A percentile compares a stretch with the other conserved stretches of the same genome.
Evolutionary conservation across 2,329 filamentous ascomycete genomes (phyloP).

Genomic region (Neofusicoccum laricinum): DNA sequence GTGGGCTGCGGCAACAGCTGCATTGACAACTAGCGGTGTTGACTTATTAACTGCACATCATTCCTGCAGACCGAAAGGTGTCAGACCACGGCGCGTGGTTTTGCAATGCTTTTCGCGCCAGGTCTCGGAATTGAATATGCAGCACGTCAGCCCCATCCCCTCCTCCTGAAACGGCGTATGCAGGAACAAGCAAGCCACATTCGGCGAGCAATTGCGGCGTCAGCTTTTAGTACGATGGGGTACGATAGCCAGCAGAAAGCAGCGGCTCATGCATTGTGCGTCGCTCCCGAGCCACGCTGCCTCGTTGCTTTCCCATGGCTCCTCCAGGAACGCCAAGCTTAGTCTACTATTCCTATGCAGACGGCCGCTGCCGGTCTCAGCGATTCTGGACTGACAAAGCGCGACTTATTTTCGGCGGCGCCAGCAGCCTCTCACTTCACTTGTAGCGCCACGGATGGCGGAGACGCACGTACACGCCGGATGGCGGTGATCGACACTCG

Average conservation of each 20-base stretch:
- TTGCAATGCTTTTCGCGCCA: slow-evolving; percentile 9
- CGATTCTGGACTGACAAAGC: neutral
- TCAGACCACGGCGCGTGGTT: slow-evolving; percentile 7
- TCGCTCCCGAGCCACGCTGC: neutral
- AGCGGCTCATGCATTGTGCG: slow-evolving; percentile 3
- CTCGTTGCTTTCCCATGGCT: neutral
- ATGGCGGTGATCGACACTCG: neutral
- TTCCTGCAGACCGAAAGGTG: neutral
- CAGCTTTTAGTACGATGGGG: slow-evolving; percentile 8
- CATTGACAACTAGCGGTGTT: neutral
- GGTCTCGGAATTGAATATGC: slow-evolving; percentile 4
- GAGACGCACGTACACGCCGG: neutral
- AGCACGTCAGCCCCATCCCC: neutral
- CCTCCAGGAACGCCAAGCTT: neutral
- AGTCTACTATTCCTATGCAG: neutral
- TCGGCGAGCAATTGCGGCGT: slow-evolving; percentile 2
- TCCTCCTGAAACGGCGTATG: slow-evolving; percentile 14
- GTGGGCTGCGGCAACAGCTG: neutral
- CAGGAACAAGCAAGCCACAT: slow-evolving; percentile 11
- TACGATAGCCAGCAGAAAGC: neutral
- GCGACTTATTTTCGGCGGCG: neutral
- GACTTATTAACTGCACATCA: neutral
- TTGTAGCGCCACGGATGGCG: neutral
- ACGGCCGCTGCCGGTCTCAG: neutral
- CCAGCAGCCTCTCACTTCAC: neutral